Evolutionary conservation across 345 rosid species (phyloP), one percentile per base, ranked within the genome.

Genomic region (Cardamine resedifolia): DNA sequence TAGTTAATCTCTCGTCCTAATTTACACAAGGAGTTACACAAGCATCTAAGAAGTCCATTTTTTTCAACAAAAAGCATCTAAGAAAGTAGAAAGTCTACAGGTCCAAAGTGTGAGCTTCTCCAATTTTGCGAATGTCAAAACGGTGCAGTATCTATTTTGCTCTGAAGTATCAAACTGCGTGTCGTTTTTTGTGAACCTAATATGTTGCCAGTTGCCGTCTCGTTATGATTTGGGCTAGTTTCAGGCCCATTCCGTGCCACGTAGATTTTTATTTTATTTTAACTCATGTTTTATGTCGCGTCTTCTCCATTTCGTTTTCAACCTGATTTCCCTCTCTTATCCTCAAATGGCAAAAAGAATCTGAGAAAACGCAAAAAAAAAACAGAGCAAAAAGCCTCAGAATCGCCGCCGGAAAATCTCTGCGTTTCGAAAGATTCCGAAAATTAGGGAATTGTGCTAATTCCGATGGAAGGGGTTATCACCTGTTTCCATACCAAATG

Each of bases 401-500:
- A 64, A 50, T 60, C 68, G 52, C 64, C 80, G 73, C 73, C 78
- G 64, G 77, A 21, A 68, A 71, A 41, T 63, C 50, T 64, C 16
- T 58, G 19, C 26, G 47, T 45, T 63, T 53, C 15, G 26, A 41
- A 23, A 38, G 7, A 66, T 41, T 41, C 16, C 9, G 4, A 16
- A 23, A 44, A 0, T 45, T 7, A n/a, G 19, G 39, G 43, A 63
- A 58, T 72, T 60, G 58, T 60, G 53, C 55, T 36, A 14, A 48
- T 55, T 58, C 57, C 21, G 14, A 63, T 74, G 71, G 51, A 63
- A 66, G 84, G 86, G 79, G 84, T 79, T 43, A 56, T 81, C 73
- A 68, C 83, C 11, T 78, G 68, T 63, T 70, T 84, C 24, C 81
- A 70, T 59, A 69, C 70, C 65, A 79, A 85, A 44, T 81, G 74